Evolutionary conservation across 225 moss, liverwort and hornwort genomes (phyloP).

Genomic region (Polytrichum commune): DNA sequence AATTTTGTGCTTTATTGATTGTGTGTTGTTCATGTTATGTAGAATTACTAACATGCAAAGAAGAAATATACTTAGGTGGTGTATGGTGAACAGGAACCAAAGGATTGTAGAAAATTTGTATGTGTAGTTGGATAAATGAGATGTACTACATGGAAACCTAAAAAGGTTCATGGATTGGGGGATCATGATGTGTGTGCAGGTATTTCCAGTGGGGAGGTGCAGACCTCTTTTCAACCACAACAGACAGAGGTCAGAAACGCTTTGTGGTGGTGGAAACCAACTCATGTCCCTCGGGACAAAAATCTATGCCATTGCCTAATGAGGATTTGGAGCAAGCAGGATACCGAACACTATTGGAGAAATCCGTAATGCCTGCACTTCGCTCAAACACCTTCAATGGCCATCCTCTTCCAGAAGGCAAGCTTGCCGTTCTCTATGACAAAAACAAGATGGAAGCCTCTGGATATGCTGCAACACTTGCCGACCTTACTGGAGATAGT

Average conservation of each 20-base stretch:
- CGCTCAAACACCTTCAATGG: constrained; percentile 32
- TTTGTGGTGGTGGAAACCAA: constrained; percentile 49
- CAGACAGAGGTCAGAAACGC: constrained; percentile 32
- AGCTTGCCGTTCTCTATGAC: constrained; percentile 38
- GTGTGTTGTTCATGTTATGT: no score
- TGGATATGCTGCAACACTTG: constrained; percentile 45
- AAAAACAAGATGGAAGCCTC: constrained; percentile 52
- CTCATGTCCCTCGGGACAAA: constrained; percentile 43
- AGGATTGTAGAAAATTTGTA: no score
- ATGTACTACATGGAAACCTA: no score
- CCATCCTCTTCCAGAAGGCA: constrained; percentile 29
- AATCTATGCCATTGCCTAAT: constrained; percentile 39
- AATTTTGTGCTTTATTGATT: no score
- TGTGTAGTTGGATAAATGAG: no score
- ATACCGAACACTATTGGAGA: constrained; percentile 30
- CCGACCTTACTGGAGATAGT: constrained; percentile 29
- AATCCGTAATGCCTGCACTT: constrained; percentile 35
- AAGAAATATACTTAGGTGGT: no score
- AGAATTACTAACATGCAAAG: no score
- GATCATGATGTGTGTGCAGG: constrained; percentile 7
- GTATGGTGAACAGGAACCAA: no score
- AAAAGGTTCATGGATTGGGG: no score
- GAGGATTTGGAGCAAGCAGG: constrained; percentile 44
- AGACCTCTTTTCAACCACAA: constrained; percentile 42
- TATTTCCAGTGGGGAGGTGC: constrained; percentile 47